phyloP scores from a whole-genome alignment of 2,329 filamentous ascomycete genomes.

The Aspergillus thermomutatus region DNA sequence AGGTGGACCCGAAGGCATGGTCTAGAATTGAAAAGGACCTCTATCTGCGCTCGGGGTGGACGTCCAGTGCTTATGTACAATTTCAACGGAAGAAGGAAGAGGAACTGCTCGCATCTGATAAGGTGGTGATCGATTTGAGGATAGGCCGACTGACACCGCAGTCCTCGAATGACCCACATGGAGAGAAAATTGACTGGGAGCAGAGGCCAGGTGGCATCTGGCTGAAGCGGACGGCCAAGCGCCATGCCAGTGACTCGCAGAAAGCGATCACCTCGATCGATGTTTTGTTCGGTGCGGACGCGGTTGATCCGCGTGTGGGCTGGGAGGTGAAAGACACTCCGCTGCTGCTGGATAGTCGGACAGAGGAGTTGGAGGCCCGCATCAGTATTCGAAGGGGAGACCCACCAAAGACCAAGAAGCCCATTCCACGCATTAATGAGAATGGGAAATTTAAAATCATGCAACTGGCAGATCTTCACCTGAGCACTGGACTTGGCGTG shows the following conservation, averaged over 20 bases:
- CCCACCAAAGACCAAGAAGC: constrained; percentile 62
- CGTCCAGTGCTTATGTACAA: constrained; percentile 74
- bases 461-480: constrained; percentile 89
- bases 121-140: constrained; percentile 73
- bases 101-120: constrained; percentile 70
- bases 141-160: constrained; percentile 71
- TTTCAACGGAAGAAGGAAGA: constrained; percentile 82
- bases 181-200: constrained; percentile 70
- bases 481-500: constrained; percentile 81
- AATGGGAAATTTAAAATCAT: constrained; percentile 97
- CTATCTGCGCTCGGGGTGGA: constrained; percentile 71
- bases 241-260: constrained; percentile 70
- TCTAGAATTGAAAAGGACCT: constrained; percentile 86
- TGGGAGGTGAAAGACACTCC: constrained; percentile 78
- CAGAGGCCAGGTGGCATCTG: constrained; percentile 72
- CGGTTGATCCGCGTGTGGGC: constrained; percentile 79
- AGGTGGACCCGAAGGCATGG: constrained; percentile 70
- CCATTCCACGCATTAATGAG: constrained; percentile 72
- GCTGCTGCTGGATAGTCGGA: constrained; percentile 64
- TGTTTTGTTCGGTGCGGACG: constrained; percentile 84
- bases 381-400: constrained; percentile 74
- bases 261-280: constrained; percentile 77
- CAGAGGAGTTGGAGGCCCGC: constrained; percentile 64
- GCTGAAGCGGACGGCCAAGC: constrained; percentile 71
- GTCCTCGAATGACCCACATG: constrained; percentile 51